Conservation (phyloP, 1,284 basidiomycete genomes). For the Fistulina hepatica region DNA sequence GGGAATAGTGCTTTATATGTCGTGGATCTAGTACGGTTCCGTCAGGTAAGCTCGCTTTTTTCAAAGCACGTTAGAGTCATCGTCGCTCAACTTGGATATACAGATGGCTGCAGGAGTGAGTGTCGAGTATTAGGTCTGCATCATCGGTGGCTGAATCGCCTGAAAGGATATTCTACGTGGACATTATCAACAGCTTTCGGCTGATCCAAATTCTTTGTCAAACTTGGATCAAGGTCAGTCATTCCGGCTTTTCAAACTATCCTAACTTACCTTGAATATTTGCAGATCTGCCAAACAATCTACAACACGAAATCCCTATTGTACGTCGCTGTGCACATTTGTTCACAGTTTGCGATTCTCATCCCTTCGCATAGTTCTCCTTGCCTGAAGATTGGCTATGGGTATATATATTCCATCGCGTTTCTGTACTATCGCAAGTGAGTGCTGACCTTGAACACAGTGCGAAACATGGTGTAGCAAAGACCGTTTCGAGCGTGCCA, state of each 20-base stretch:
- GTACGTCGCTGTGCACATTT: slow-evolving; percentile 33
- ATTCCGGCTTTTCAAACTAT: background rate
- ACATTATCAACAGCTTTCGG: slow-evolving; percentile 87
- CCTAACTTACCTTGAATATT: slow-evolving; percentile 3
- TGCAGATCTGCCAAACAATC: slow-evolving; percentile 83
- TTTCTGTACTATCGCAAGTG: background rate
- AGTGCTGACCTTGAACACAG: slow-evolving; percentile 26
- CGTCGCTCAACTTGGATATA: too few species aligned
- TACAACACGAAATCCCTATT: slow-evolving; percentile 82
- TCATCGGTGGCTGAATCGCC: slow-evolving; percentile 1
- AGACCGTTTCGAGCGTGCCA: slow-evolving; percentile 67
- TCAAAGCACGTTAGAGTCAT: slow-evolving; percentile 1
- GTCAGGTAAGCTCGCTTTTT: slow-evolving; percentile 43
- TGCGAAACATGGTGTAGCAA: slow-evolving; percentile 90
- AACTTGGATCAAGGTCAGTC: slow-evolving; percentile 84
- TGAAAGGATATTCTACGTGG: slow-evolving; percentile 78
- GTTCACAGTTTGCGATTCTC: background rate
- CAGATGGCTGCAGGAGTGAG: slow-evolving; percentile 73
- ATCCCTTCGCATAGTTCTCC: slow-evolving; percentile 52
- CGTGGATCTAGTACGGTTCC: slow-evolving; percentile 91
- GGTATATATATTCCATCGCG: slow-evolving; percentile 37
- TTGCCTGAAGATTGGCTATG: slow-evolving; percentile 89
- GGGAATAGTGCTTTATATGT: slow-evolving; percentile 96
- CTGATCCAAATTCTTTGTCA: slow-evolving; percentile 86
- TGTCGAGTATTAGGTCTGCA: slow-evolving; percentile 5